These are phyloP conservation scores for Volvox carteri DNA, from an alignment of 163 green algal genomes.

Conservation along the genomic window DNA sequence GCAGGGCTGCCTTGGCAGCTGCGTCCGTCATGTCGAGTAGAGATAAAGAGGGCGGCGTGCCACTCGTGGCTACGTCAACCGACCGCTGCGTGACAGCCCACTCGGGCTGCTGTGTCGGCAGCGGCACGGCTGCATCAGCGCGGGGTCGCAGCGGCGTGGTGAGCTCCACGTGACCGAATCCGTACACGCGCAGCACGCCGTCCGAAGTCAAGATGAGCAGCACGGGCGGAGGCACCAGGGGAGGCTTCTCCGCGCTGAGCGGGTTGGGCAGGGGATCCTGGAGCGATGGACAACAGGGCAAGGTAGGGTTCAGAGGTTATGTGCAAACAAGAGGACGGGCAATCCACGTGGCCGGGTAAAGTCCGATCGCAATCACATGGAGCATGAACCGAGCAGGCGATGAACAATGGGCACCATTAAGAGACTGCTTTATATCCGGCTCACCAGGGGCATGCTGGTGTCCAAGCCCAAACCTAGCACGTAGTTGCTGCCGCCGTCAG, in stretches of 20 bases:
- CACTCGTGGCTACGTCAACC: neutral
- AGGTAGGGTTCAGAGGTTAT: neutral
- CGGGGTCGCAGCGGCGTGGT: neutral
- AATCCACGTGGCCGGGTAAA: too few relatives aligned
- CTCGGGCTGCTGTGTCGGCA: neutral
- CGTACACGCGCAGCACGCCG: conserved; percentile 62
- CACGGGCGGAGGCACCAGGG: conserved; percentile 52
- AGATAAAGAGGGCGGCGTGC: neutral
- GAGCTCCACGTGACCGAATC: conserved; percentile 60
- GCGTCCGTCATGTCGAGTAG: neutral
- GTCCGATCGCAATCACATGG: too few relatives aligned
- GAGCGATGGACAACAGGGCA: neutral
- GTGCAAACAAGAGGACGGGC: too few relatives aligned
- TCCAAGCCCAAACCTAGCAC: conserved; percentile 62
- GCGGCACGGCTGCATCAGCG: neutral
- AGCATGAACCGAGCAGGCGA: neutral
- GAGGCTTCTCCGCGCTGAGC: conserved; percentile 44
- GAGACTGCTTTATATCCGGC: too few relatives aligned
- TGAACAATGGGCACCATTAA: too few relatives aligned
- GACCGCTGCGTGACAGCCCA: neutral
- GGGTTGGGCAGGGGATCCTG: conserved; percentile 44
- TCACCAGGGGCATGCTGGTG: conserved; percentile 42
- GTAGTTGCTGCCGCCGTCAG: conserved; percentile 59
- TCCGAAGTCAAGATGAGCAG: conserved; percentile 65
- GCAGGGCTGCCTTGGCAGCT: neutral